Evolutionary conservation across 805 yeast species (phyloP), one percentile per base, ranked within the genome.

Genomic region (Blastobotrys robertii): DNA sequence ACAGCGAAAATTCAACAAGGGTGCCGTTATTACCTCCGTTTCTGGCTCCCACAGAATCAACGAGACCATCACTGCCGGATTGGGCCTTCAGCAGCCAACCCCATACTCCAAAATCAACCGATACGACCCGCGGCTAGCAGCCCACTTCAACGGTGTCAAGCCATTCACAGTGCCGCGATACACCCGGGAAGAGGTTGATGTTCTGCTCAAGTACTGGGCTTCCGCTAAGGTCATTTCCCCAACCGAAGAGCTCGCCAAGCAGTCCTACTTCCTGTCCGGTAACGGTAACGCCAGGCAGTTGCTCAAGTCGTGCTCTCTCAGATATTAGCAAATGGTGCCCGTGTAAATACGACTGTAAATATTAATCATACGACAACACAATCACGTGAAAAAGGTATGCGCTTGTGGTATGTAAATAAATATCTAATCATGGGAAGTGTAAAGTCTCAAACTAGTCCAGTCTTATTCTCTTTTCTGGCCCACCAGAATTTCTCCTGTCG

Each of bases 1-100:
- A 14, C 67, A 67, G 6, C 51, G 62, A 9, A 48, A 57, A 4
- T 82, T 84, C 52, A 47, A 59, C 10, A 69, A 70, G 40, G 90
- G 94, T 53, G 82, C 80, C 31, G 72, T 84, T 4, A 57, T 85
- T 13, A 57, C 79, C 37, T 73, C 92, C 11, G 77, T 79, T 32
- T 70, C 81, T 14, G 74, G 76, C n/a, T 69, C 63, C 34, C 74
- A 73, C 57, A 66, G 65, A 39, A 67, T 71, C 12, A 68, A 70
- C 45, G 63, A 69, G 42, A 82, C 94, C 3, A 64, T 83, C 44
- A 65, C 72, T 8, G 77, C 76, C 2, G 84, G 80, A 0, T 62
- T 83, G 31, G 77, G 78, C 1, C 30, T 43, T 4, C 63, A 71
- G 41, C 61, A 64, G 29, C 72, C 73, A 33, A 76, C 77, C 53